These are phyloP conservation scores for Coniochaeta sp. DNA, from an alignment of 2,329 filamentous ascomycete genomes.

Conservation along the genomic window DNA sequence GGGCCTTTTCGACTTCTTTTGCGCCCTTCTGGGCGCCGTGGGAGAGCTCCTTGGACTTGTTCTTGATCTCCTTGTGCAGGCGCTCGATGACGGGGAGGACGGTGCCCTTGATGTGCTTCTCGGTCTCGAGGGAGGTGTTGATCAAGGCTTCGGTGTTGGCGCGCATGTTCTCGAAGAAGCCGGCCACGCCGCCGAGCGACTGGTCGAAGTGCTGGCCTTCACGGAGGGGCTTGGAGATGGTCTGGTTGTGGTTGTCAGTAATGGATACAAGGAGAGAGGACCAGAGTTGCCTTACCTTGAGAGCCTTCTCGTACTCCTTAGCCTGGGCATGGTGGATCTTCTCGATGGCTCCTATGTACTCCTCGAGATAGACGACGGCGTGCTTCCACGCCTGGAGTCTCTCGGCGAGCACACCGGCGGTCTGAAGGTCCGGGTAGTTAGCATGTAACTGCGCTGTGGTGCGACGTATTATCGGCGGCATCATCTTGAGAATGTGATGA, in stretches of 20 bases:
- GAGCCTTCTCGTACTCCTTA: constrained; percentile 90
- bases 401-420: constrained; percentile 75
- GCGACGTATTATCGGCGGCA: background rate
- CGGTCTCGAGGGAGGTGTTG: constrained; percentile 84
- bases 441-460: constrained; percentile 2
- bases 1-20: constrained; percentile 88
- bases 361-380: constrained; percentile 82
- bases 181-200: constrained; percentile 75
- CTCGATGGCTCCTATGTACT: constrained; percentile 79
- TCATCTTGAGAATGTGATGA: background rate
- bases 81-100: constrained; percentile 85
- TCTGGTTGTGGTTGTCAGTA: no score
- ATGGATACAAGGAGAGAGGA: no score
- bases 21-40: constrained; percentile 74
- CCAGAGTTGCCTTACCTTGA: constrained; percentile 55
- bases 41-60: constrained; percentile 84
- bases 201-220: constrained; percentile 94
- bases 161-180: constrained; percentile 90
- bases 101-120: constrained; percentile 79
- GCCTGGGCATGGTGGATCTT: constrained; percentile 78
- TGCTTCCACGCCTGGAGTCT: constrained; percentile 95
- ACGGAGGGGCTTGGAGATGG: constrained; percentile 75
- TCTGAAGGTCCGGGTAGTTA: constrained; percentile 43
- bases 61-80: constrained; percentile 93
- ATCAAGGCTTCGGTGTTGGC: constrained; percentile 86